phyloP scores from a whole-genome alignment of 2,329 filamentous ascomycete species.

The Fusarium sublunatum region DNA sequence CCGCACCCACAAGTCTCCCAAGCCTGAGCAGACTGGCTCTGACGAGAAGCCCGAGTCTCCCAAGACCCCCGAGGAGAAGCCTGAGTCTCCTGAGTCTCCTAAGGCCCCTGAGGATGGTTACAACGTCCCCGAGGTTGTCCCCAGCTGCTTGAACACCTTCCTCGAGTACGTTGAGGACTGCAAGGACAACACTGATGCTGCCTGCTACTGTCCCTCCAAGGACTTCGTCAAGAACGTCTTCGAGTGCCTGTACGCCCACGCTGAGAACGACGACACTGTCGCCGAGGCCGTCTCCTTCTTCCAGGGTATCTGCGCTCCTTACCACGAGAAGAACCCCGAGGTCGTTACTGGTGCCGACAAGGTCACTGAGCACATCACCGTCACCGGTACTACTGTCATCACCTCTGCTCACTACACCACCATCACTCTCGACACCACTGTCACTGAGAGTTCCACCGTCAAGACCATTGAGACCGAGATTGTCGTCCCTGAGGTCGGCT shows the following conservation, averaged over 20 bases:
- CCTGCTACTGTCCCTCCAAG: constrained; percentile 87
- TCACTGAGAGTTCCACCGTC: constrained; percentile 62
- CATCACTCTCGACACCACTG: constrained; percentile 59
- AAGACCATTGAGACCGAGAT: constrained; percentile 63
- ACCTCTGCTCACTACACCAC: constrained; percentile 62
- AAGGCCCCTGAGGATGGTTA: constrained; percentile 48
- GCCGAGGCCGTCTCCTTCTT: constrained; percentile 82
- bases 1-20: constrained; percentile 32
- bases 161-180: constrained; percentile 75
- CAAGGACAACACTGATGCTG: constrained; percentile 82
- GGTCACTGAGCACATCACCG: constrained; percentile 69
- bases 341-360: constrained; percentile 81
- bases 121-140: constrained; percentile 73
- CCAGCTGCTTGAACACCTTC: constrained; percentile 94
- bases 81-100: constrained; percentile 46
- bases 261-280: constrained; percentile 72
- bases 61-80: constrained; percentile 20
- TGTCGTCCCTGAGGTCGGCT: constrained; percentile 64
- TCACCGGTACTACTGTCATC: constrained; percentile 63
- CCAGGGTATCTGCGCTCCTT: constrained; percentile 87
- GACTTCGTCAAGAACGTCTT: constrained; percentile 84
- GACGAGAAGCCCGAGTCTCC: not conserved
- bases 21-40: constrained; percentile 29
- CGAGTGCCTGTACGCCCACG: constrained; percentile 83
- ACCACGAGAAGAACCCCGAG: constrained; percentile 81